Conservation (phyloP, 768 basidiomycete genomes). For the Boletus coccyginus region DNA sequence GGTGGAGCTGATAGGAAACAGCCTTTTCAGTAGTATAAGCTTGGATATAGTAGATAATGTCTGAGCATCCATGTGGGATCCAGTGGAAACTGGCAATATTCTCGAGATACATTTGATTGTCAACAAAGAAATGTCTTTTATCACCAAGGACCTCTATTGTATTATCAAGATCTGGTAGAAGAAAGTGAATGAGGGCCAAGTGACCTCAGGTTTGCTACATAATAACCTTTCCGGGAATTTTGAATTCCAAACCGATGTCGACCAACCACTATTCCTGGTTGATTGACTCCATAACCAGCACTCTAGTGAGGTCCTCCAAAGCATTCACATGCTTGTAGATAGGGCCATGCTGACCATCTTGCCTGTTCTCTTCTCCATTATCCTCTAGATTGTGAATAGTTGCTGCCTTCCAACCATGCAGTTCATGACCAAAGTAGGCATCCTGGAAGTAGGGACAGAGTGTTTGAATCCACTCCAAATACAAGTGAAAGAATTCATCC, state of each 20-base stretch:
- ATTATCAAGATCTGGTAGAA: background rate
- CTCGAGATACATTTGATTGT: slow-evolving; percentile 6
- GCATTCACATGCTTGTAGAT: background rate
- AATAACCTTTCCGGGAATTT: background rate
- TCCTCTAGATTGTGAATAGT: background rate
- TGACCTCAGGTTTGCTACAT: background rate
- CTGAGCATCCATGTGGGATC: background rate
- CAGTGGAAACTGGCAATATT: slow-evolving; percentile 3
- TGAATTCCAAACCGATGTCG: background rate
- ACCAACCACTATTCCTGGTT: background rate
- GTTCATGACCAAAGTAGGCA: slow-evolving; percentile 12
- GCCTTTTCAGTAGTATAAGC: slow-evolving; percentile 10
- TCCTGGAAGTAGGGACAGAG: background rate
- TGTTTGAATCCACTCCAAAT: background rate
- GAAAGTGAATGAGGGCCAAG: rapidly evolving
- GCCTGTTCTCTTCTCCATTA: background rate
- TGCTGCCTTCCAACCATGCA: slow-evolving; percentile 4
- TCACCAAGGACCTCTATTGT: rapidly evolving
- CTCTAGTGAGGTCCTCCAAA: background rate
- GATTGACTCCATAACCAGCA: background rate
- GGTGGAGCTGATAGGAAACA: slow-evolving; percentile 9
- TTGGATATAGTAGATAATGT: background rate
- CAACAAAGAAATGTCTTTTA: background rate
- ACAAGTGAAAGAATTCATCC: rapidly evolving
- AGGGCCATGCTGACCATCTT: too few relatives aligned